phyloP scores from a whole-genome alignment of 768 basidiomycete species.

The Kockovaella imperatae region DNA sequence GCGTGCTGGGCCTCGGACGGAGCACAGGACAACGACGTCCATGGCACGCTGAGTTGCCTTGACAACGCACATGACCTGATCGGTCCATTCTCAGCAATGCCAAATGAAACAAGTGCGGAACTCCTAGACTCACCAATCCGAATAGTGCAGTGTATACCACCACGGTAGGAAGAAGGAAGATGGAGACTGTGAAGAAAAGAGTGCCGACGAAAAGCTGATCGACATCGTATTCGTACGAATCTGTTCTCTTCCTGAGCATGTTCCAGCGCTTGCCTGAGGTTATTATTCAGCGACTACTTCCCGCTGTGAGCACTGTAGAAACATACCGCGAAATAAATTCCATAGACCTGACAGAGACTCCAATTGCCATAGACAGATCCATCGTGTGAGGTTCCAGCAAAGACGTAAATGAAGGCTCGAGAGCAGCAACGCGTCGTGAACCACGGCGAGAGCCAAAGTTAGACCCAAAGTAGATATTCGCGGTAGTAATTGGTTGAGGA shows the following conservation, averaged over 20 bases:
- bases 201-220: conserved; percentile 95
- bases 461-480: conserved; percentile 29
- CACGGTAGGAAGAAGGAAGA: conserved; percentile 57
- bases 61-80: too few species aligned
- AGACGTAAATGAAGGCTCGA: conserved; percentile 65
- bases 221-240: conserved; percentile 81
- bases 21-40: too few species aligned
- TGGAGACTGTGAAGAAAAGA: conserved; percentile 43
- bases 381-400: conserved; percentile 59
- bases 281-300: background rate
- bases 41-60: too few species aligned
- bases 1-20: too few species aligned
- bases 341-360: conserved; percentile 61
- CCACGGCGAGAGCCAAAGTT: conserved; percentile 60
- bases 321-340: conserved; percentile 51
- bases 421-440: conserved; percentile 60
- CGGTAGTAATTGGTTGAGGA: background rate
- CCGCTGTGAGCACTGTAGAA: background rate
- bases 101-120: too few species aligned
- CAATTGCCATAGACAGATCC: conserved; percentile 58
- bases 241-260: conserved; percentile 73
- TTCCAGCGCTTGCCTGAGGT: conserved; percentile 76
- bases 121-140: conserved; percentile 56
- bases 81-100: too few species aligned
- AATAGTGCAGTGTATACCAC: conserved; percentile 79